These are phyloP conservation scores for Ilex aquifolium DNA, from an alignment of 257 asterid species.

Conservation along the genomic window DNA sequence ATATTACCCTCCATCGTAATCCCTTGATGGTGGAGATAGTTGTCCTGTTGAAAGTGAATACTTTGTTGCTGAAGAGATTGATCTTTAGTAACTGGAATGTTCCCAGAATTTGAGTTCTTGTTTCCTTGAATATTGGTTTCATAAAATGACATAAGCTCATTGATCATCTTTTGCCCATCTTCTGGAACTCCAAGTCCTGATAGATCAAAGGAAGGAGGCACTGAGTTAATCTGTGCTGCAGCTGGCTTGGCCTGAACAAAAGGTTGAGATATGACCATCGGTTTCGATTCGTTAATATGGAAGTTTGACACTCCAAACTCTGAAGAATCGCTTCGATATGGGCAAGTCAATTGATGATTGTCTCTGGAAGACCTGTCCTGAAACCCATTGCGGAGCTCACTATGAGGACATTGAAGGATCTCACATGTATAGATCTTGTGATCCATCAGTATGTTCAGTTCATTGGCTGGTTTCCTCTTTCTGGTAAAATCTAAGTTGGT, in stretches of 20 bases:
- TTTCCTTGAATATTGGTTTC: slow-evolving; percentile 44
- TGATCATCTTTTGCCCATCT: slow-evolving; percentile 71
- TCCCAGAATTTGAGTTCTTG: slow-evolving; percentile 24
- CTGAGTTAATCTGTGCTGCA: slow-evolving; percentile 16
- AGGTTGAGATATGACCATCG: slow-evolving; percentile 37
- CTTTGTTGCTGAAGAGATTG: slow-evolving; percentile 20
- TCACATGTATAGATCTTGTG: slow-evolving; percentile 64
- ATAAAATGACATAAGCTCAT: slow-evolving; percentile 59
- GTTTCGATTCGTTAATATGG: slow-evolving; percentile 36
- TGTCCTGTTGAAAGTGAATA: slow-evolving; percentile 31
- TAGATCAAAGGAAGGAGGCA: slow-evolving; percentile 36
- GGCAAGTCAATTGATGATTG: slow-evolving; percentile 69
- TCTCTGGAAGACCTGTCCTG: slow-evolving; percentile 52
- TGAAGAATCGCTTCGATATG: slow-evolving; percentile 24
- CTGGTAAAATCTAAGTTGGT: slow-evolving; percentile 48
- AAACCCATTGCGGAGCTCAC: slow-evolving; percentile 53
- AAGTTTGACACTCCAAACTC: slow-evolving; percentile 41
- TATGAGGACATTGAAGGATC: slow-evolving; percentile 62
- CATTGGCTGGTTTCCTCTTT: slow-evolving; percentile 54
- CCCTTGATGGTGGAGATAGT: slow-evolving; percentile 39
- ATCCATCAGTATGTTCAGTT: slow-evolving; percentile 38
- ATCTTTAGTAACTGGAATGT: slow-evolving; percentile 22
- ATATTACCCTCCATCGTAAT: slow-evolving; percentile 30
- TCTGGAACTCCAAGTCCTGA: slow-evolving; percentile 68
- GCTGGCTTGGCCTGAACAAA: slow-evolving; percentile 34